These are phyloP conservation scores for Bonia amplexicaulis DNA, from an alignment of 176 grass and related monocot genomes.

Conservation along the genomic window DNA sequence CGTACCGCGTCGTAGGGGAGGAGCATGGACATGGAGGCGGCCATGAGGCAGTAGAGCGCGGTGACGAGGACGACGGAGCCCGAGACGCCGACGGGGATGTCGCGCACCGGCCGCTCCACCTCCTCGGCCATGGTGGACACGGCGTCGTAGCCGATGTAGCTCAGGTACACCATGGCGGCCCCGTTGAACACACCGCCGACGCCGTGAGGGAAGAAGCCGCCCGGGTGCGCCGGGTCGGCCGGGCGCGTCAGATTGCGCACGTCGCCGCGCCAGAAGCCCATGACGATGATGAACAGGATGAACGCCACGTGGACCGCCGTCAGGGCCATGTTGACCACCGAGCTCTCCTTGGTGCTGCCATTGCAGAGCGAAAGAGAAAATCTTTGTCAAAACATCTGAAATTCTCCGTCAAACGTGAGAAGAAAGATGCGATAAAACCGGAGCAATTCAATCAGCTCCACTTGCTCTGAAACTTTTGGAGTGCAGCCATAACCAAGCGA, in stretches of 20 bases:
- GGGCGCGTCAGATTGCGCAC: conserved; percentile 60
- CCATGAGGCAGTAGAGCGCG: conserved; percentile 97
- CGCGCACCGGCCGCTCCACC: conserved; percentile 58
- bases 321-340: conserved; percentile 74
- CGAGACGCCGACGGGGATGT: conserved; percentile 86
- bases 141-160: conserved; percentile 99
- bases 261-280: conserved; percentile 77
- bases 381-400: too few relatives aligned
- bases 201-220: conserved; percentile 80
- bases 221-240: conserved; percentile 43
- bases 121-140: conserved; percentile 99
- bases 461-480: background rate
- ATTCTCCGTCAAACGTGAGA: background rate
- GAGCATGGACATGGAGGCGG: conserved; percentile 89
- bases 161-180: conserved; percentile 88
- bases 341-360: conserved; percentile 93
- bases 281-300: conserved; percentile 83
- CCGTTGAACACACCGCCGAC: conserved; percentile 76
- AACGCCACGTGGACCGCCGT: conserved; percentile 73
- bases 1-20: conserved; percentile 89
- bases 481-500: background rate
- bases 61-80: conserved; percentile 84
- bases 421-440: background rate
- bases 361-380: background rate
- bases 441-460: background rate